Evolutionary conservation across 2,329 filamentous ascomycete species (phyloP), one percentile per base, ranked within the genome.

Genomic region (Herpotrichia juniperi): DNA sequence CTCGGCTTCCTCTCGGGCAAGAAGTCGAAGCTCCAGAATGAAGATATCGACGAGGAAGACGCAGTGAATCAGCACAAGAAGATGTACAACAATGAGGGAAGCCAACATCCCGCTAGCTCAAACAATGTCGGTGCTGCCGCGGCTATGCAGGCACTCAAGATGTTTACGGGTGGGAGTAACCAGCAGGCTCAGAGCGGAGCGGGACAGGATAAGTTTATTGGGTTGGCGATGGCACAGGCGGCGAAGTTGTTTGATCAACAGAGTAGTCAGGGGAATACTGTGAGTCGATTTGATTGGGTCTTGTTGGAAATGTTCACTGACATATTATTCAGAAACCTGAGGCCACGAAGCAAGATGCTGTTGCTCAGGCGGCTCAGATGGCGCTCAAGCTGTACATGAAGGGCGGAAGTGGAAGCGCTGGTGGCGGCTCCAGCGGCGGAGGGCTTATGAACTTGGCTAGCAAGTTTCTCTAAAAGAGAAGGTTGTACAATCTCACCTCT

Each of bases 331-430:
- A 75, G 71, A 54, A 66, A 22, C 63, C 80, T 21, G 81, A 82
- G 22, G 83, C 88, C 4, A 89, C 84, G 75, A 96, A 96, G 83
- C 86, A 96, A 75, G 87, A 86, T 42, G 91, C 86, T 44, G 79
- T 97, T 42, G 86, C 89, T 69, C 80, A 87, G 72, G 93, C 93
- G 2, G 92, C 87, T 1, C 87, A 96, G 81, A 88, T 90, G 83
- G 93, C 92, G 2, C 74, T 96, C 64, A 92, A 96, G 83, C 89
- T 96, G 85, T 96, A 93, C 74, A 78, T 96, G 79, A 93, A 96
- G 83, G 86, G 83, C 63, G 75, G 78, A 24, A 75, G 76, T 26
- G 61, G 69, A 28, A 66, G 68, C n/a, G 64, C 66, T 11, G 69
- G 74, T 19, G 63, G 67, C 24, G 62, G 66, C 16, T 69, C 68